Evolutionary conservation across 1,284 basidiomycete species (phyloP), one percentile per base, ranked within the genome.

Genomic region (Volvariella surrecta): DNA sequence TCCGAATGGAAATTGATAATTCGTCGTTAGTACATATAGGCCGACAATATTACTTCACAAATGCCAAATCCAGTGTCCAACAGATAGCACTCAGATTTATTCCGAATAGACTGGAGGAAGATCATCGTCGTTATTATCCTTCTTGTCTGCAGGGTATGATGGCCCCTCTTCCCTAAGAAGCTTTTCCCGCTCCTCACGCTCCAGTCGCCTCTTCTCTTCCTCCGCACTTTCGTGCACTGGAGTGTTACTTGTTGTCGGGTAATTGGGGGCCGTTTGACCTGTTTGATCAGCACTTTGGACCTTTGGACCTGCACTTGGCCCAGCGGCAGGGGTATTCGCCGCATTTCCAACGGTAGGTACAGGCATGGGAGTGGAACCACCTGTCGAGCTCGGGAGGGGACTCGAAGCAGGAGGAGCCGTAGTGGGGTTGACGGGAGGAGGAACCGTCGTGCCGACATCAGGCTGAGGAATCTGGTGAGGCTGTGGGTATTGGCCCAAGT

Each of bases 161-260:
- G 6, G 42, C 19, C 39, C 42, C 13, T 62, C 64, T 3, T 57
- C 58, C 16, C 59, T 60, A 37, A 76, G 54, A 16, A 79, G 50
- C 8, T 68, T 66, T 50, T 82, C 82, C 43, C 76, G 67, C 52
- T 82, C 78, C 54, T 84, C 79, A 40, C 71, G 69, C 56, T 82
- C 78, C 30, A 82, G 57, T 24, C 82, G 64, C 60, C 68, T 74
- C 70, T 84, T 84, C 67, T 83, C 81, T 15, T 80, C 76, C 48
- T 76, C 79, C 0, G 80, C 76, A 48, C 63, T 67, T 55, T 69
- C 66, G 30, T 60, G 65, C 22, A 51, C 54, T 1, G 50, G 42
- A 32, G 45, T 48, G 30, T 44, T 39, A 32, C 42, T 45, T 6
- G 45, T 44, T 32, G 32, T 45, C 37, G 44, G 37, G 28, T 6